Base-by-base conservation (phyloP, 2,329 filamentous ascomycete genomes). In the Alternaria tenuissima region DNA sequence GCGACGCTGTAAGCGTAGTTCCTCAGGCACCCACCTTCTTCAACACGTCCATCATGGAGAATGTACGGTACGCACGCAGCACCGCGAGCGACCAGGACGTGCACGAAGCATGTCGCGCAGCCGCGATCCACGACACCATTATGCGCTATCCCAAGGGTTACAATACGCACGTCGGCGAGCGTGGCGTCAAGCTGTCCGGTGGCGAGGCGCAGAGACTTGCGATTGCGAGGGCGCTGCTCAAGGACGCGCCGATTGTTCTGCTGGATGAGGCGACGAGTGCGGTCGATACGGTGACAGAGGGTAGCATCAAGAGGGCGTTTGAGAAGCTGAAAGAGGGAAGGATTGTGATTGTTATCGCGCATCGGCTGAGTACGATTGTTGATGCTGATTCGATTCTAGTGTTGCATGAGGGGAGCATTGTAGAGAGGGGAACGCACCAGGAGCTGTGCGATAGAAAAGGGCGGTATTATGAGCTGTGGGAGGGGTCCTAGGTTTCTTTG, bases 241-340 rank as follows among this genome's bases (percentile, higher is more conserved):
- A 94, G 79, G 87, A 87, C 61, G 90, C 92, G 0, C 92, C 95
- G 69, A 85, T 97, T 43, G 86, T 96, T 3, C 89, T 97, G 18
- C 85, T 96, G 1, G 93, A 97, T 72, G 93, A 96, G 80, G 89
- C 93, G 0, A 95, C 94, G 62, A 91, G 90, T 55, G 91, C 92
- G 49, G 91, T 96, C 86, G 89, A 94, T 62, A 88, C 90, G 43
- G 83, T 82, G 0, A 89, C 88, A 1, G 88, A 91, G 74, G 85
- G 87, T 55, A 85, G 87, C 65, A 90, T 90, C 47, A 87, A 89
- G 67, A 79, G 83, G 14, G 87, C 87, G 0, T 81, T 90, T 24
- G 78, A 79, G 53, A 79, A 78, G 46, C 79, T 89, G 8, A 87
- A 84, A 56, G 76, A 83, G 56, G 84, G 82, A 3, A 84, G 87